Evolutionary conservation across 2,329 filamentous ascomycete species (phyloP), one percentile per base, ranked within the genome.

Genomic region (Diaporthe nobilis): DNA sequence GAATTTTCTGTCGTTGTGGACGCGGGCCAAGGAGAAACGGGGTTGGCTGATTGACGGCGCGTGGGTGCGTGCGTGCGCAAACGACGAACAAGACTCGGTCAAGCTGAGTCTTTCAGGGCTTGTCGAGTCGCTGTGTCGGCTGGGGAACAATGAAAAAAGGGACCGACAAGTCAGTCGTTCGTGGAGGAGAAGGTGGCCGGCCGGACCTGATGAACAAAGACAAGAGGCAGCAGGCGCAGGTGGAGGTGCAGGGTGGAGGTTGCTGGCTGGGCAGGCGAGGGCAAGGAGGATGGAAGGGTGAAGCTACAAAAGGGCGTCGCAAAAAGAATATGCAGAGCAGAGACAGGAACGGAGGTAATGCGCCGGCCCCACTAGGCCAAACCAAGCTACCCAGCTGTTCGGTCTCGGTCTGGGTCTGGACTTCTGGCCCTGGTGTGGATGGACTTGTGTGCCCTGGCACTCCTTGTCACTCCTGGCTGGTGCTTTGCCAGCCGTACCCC

Each of bases 281-380:
- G 61, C 22, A n/a, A 42, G 65, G 34, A 55, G 65, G 65, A 25
- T 25, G 71, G 39, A 28, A 53, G 25, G 71, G 53, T 73, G 71
- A 73, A 65, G 71, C 58, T 72, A 37, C 57, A 31, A 63, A 61
- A 61, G 22, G 60, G 57, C 63, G 71, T 72, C 71, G 70, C 70
- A 72, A 72, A 72, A 63, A 53, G 44, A 72, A 72, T 49, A 72
- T 72, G 71, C 71, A 70, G 53, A 28, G 25, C 53, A 53, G 28
- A 49, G 70, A 39, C 70, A 44, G 60, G 57, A 34, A 70, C 65
- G 71, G 71, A 72, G 71, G 31, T n/a, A 42, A 72, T 72, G 55
- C 71, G 55, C 57, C 58, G 65, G 70, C 71, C 71, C 71, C 71
- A 72, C 71, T 60, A 63, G 42, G 1, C 65, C 65, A 55, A 70